Evolutionary conservation across 2,329 filamentous ascomycete genomes (phyloP), one percentile per base, ranked within the genome.

Genomic region (Talaromyces albobiverticillius): DNA sequence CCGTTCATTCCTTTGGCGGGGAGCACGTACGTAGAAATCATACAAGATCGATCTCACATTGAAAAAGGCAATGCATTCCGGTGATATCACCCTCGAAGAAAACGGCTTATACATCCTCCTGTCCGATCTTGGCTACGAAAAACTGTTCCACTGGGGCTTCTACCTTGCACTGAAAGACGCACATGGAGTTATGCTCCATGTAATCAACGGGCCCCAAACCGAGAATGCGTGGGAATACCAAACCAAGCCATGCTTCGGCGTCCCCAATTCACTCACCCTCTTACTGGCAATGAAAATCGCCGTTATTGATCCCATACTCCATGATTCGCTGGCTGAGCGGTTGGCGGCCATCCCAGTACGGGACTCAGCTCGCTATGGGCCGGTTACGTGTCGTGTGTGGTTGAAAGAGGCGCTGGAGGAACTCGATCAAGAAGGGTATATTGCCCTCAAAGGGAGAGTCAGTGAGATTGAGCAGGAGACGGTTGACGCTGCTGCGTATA

Each of bases 81-180:
- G n/a, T n/a, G n/a, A n/a, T n/a, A n/a, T n/a, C n/a, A n/a, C n/a
- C n/a, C n/a, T n/a, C n/a, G n/a, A n/a, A n/a, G n/a, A n/a, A n/a
- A n/a, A n/a, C n/a, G n/a, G n/a, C n/a, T n/a, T n/a, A n/a, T 67
- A 67, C 43, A 45, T 67, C 34, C 54, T 62, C 20, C 51, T 65
- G 22, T 59, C 59, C 11, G 61, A 61, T 13, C 51, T 56, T 14
- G 57, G 58, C 11, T 43, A 60, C 55, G 59, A 29, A 41, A 22
- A 34, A 16, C 16, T 18, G 6, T 65, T 65, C 31, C 59, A 64
- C 41, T 67, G 62, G 63, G 55, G 56, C 16, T 36, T 67, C 4
- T 66, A 62, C 36, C 59, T 65, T 13, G 56, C 61, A 10, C 58
- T 29, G 13, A 51, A 43, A 13, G 7, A 40, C 3, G 46, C 20